These are phyloP conservation scores for Malus fusca DNA, from an alignment of 306 rosid species.

Conservation along the genomic window DNA sequence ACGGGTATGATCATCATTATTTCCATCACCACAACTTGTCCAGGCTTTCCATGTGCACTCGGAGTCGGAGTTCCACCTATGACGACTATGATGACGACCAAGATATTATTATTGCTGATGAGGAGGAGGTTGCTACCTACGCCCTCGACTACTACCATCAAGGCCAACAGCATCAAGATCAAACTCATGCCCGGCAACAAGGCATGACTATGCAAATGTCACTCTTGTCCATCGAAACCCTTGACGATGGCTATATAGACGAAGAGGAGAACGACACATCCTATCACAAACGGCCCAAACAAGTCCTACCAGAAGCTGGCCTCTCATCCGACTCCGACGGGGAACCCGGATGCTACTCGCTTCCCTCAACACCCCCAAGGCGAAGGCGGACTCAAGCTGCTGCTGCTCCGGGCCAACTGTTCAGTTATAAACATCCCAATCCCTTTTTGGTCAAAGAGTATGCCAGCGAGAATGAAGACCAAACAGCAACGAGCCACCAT, in stretches of 20 bases:
- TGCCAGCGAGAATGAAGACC: conserved; percentile 53
- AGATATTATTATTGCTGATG: conserved; percentile 15
- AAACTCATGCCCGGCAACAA: neutral
- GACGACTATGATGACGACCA: conserved; percentile 26
- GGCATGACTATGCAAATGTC: conserved; percentile 35
- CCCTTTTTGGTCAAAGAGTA: conserved; percentile 31
- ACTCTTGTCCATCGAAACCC: conserved; percentile 43
- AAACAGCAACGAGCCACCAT: neutral
- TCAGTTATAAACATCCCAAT: neutral
- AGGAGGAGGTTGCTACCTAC: neutral
- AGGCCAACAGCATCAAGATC: neutral
- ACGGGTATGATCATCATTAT: conserved; percentile 16
- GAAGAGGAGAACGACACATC: conserved; percentile 21
- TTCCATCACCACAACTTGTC: conserved; percentile 42
- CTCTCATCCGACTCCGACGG: conserved; percentile 46
- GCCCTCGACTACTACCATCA: neutral
- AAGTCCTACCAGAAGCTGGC: conserved; percentile 1
- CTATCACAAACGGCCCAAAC: neutral
- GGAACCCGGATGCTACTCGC: conserved; percentile 44
- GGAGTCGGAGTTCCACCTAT: conserved; percentile 21
- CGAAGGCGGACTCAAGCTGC: conserved; percentile 8
- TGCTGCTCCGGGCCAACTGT: neutral
- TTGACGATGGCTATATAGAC: conserved; percentile 44
- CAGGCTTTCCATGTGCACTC: conserved; percentile 56
- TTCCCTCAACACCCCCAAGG: conserved; percentile 51